Evolutionary conservation across 2,329 filamentous ascomycete species (phyloP), one percentile per base, ranked within the genome.

Genomic region (Claviceps citrina): DNA sequence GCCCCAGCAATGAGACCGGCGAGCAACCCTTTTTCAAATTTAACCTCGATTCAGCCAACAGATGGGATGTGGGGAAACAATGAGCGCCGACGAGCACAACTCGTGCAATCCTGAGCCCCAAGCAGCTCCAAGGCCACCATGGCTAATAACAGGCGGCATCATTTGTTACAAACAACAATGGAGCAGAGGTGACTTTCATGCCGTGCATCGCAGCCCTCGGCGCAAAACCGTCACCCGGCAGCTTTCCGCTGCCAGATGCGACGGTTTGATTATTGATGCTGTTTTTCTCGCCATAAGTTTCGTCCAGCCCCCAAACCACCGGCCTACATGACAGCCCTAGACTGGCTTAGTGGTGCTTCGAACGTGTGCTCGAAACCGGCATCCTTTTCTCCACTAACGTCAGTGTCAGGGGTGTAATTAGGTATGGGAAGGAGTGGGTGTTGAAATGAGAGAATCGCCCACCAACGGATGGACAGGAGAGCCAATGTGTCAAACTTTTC

Each of bases 401-500:
- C 33, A 25, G 13, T 19, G 30, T 31, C 38, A 41, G 42, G 42
- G 35, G 42, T 36, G 42, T 36, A 16, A 13, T 16, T 37, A 31
- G 16, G 26, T 31, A 22, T 30, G 16, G n/a, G 16, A 33, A 30
- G 39, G 42, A 38, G 34, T 44, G 30, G 31, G 20, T 24, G 40
- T 40, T 25, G 43, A 35, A 25, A 22, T 31, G 39, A 41, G 33
- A n/a, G 36, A 39, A 36, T 38, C 26, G 42, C 35, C 35, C 37
- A 27, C 42, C 39, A 40, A 42, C 32, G 28, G 27, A 31, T 31
- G 35, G 22, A 18, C 38, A 40, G 33, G 24, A 30, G 39, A 10
- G n/a, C 38, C 34, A 41, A 36, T 43, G 31, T 40, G 40, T 44
- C 43, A 33, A 46, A 36, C 34, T 35, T 36, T 39, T 36, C 28